These are phyloP conservation scores for Kwoniella dendrophila DNA, from an alignment of 768 basidiomycete genomes.

Conservation along the genomic window DNA sequence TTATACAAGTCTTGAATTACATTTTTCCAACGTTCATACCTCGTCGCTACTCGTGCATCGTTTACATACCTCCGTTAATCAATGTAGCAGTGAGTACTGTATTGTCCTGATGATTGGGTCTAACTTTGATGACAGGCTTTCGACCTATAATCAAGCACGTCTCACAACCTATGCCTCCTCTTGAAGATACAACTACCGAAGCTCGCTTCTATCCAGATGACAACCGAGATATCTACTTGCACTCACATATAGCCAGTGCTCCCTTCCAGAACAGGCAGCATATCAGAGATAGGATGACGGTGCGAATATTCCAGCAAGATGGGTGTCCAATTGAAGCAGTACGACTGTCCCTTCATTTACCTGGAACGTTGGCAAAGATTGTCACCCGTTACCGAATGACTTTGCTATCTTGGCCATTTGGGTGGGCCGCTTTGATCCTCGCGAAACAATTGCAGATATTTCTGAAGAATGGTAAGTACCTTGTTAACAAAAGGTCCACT, in stretches of 20 bases:
- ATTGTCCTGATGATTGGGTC: background rate
- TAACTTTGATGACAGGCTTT: conserved; percentile 13
- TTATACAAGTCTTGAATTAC: background rate
- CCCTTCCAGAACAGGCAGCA: conserved; percentile 47
- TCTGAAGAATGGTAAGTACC: conserved; percentile 11
- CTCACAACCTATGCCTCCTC: background rate
- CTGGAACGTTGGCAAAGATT: conserved; percentile 69
- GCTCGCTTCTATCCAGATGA: conserved; percentile 63
- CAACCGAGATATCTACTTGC: conserved; percentile 30
- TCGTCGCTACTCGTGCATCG: conserved; percentile 25
- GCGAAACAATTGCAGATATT: background rate
- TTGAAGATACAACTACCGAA: conserved; percentile 59
- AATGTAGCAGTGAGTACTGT: conserved; percentile 20
- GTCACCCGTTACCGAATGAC: conserved; percentile 75
- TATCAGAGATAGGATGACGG: background rate
- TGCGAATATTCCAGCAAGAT: conserved; percentile 44
- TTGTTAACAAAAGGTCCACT: background rate
- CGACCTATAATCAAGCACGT: conserved; percentile 26
- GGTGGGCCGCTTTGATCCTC: conserved; percentile 43
- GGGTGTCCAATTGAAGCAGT: conserved; percentile 62
- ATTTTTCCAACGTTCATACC: background rate
- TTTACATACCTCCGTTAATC: background rate
- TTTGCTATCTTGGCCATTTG: conserved; percentile 72
- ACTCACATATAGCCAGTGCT: conserved; percentile 37
- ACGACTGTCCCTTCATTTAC: conserved; percentile 69